A percentile compares a stretch with the other conserved stretches of the same genome.
Conservation (phyloP, 1,284 basidiomycete genomes). For the Rhodotorula sp. region DNA sequence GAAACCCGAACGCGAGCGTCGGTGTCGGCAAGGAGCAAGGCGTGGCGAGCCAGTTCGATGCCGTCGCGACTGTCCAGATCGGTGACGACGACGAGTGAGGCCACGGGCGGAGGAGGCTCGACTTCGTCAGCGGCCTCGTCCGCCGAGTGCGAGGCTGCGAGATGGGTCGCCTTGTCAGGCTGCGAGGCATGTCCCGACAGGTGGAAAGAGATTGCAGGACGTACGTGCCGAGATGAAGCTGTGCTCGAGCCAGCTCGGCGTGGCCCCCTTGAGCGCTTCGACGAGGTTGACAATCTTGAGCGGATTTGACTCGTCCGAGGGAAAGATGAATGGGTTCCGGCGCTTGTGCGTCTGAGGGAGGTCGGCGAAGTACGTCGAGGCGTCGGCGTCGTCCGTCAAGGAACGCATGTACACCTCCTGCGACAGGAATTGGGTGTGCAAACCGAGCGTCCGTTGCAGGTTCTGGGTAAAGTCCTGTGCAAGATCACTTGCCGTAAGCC, state of each 20-base stretch:
- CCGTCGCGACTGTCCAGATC: conserved; percentile 72
- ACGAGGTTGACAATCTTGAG: conserved; percentile 59
- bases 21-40: conserved; percentile 59
- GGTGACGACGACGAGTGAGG: conserved; percentile 67
- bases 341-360: conserved; percentile 67
- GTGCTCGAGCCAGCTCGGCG: conserved; percentile 50
- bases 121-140: conserved; percentile 37
- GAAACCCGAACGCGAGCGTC: conserved; percentile 19
- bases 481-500: background rate
- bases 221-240: conserved; percentile 42
- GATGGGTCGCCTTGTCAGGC: conserved; percentile 15
- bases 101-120: conserved; percentile 37
- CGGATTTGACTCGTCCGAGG: conserved; percentile 53
- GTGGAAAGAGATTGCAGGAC: background rate
- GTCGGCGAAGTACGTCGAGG: conserved; percentile 84
- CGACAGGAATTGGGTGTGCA: conserved; percentile 21
- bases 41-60: conserved; percentile 59
- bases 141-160: conserved; percentile 43
- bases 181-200: conserved; percentile 7
- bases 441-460: conserved; percentile 21
- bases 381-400: conserved; percentile 59
- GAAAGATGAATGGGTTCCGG: conserved; percentile 69
- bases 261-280: conserved; percentile 53
- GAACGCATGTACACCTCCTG: conserved; percentile 63
- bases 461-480: conserved; percentile 58